Conservation (phyloP, 768 basidiomycete species). For the Saitozyma sp. region DNA sequence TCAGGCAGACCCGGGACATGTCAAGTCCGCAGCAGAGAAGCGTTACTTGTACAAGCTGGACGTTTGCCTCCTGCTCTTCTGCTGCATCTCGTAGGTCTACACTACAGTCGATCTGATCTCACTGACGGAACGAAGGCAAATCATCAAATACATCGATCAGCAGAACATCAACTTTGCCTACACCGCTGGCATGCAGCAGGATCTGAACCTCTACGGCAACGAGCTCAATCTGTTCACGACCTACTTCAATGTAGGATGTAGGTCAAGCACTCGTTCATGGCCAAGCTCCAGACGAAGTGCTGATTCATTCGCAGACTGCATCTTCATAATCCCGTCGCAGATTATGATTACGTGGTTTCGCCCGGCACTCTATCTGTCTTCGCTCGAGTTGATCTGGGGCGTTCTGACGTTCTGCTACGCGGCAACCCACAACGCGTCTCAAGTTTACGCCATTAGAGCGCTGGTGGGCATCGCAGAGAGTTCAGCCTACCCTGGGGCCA, state of each 20-base stretch:
- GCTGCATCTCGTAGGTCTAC: constrained; percentile 31
- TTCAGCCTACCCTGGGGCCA: constrained; percentile 37
- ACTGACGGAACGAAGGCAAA: constrained; percentile 5
- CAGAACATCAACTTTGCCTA: constrained; percentile 25
- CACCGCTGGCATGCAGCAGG: constrained; percentile 47
- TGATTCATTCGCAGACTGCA: not conserved
- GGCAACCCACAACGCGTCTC: constrained; percentile 15
- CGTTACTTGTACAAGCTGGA: constrained; percentile 13
- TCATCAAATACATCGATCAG: constrained; percentile 3
- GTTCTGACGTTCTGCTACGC: constrained; percentile 24
- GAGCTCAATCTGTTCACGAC: constrained; percentile 46
- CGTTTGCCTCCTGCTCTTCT: constrained; percentile 30
- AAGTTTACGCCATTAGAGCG: constrained; percentile 41
- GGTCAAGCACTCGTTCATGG: constrained; percentile 3
- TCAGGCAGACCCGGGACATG: too few species aligned
- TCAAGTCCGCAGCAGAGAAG: too few species aligned
- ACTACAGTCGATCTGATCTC: constrained; percentile 10
- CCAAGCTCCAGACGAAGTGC: not conserved
- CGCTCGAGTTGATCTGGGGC: constrained; percentile 33
- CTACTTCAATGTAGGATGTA: constrained; percentile 24
- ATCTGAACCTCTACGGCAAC: constrained; percentile 39
- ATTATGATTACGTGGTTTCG: constrained; percentile 37
- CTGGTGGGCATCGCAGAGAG: constrained; percentile 43
- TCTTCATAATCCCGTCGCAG: constrained; percentile 12
- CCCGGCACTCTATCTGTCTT: constrained; percentile 27